Conservation (phyloP, 306 rosid genomes). For the Dalbergia cultrata region DNA sequence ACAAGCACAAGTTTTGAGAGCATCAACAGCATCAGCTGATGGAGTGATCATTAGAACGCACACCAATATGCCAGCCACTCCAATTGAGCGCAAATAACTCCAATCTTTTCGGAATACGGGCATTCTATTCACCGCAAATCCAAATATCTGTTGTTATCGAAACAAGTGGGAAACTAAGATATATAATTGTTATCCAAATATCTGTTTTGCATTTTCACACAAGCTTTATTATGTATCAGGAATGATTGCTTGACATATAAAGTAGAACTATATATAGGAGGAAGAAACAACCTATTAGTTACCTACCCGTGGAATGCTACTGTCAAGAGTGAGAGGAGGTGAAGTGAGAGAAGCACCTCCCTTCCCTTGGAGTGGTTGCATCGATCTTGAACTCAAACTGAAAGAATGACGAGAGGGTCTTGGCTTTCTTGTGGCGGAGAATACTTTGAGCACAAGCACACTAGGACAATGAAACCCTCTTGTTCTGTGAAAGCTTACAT, state of each 20-base stretch:
- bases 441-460: conserved; percentile 52
- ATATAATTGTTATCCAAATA: not conserved
- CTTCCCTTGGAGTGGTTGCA: conserved; percentile 45
- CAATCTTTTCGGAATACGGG: conserved; percentile 52
- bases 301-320: conserved; percentile 56
- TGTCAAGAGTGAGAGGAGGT: conserved; percentile 13
- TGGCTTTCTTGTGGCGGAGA: conserved; percentile 54
- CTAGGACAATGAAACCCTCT: conserved; percentile 50
- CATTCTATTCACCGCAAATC: conserved; percentile 44
- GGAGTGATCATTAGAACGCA: conserved; percentile 71
- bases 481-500: conserved; percentile 51
- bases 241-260: conserved; percentile 18
- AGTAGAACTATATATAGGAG: not conserved
- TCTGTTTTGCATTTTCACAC: not conserved
- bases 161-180: conserved; percentile 13
- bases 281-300: not conserved
- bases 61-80: conserved; percentile 61
- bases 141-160: conserved; percentile 47
- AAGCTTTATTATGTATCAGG: not conserved
- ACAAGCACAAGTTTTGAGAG: conserved; percentile 95
- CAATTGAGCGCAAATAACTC: conserved; percentile 59
- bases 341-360: conserved; percentile 46
- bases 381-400: conserved; percentile 48
- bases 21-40: conserved; percentile 86
- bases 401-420: conserved; percentile 45